A percentile compares a stretch with the other conserved stretches of the same genome.
Conservation (phyloP, 805 yeast genomes). For the Zygosaccharomyces rouxii region DNA sequence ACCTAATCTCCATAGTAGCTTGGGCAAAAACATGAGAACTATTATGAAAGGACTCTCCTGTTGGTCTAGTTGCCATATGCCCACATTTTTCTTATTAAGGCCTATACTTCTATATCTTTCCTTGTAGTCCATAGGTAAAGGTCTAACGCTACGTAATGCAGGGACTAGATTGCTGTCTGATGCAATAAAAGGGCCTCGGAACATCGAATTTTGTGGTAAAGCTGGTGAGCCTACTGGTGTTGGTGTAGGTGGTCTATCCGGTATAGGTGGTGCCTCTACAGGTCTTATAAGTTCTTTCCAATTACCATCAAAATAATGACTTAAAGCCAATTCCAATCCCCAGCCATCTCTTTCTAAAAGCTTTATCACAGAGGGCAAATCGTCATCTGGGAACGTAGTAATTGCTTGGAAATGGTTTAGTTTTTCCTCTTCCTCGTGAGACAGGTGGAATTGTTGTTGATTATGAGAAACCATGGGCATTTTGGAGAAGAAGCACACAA, state of each 20-base stretch:
- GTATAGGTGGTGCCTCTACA: constrained; percentile 8
- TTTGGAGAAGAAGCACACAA: neutral
- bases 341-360: constrained; percentile 50
- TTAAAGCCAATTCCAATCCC: constrained; percentile 58
- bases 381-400: constrained; percentile 46
- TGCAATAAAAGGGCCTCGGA: constrained; percentile 9
- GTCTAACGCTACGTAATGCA: constrained; percentile 33
- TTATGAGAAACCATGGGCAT: constrained; percentile 29
- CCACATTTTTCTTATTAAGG: constrained; percentile 13
- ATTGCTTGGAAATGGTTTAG: constrained; percentile 48
- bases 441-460: constrained; percentile 30
- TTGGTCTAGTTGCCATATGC: constrained; percentile 8
- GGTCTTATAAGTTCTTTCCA: constrained; percentile 31
- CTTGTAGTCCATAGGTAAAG: constrained; percentile 31
- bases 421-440: constrained; percentile 42
- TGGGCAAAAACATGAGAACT: constrained; percentile 53
- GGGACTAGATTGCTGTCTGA: constrained; percentile 19
- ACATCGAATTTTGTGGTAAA: neutral
- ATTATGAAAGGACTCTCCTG: constrained; percentile 41
- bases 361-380: constrained; percentile 43
- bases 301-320: constrained; percentile 57
- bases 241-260: constrained; percentile 14
- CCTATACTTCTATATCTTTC: constrained; percentile 27
- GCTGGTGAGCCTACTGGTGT: constrained; percentile 10
- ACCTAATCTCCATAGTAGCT: constrained; percentile 32